phyloP scores from a whole-genome alignment of 306 rosid genomes.

The Chamaecrista fasciculata region DNA sequence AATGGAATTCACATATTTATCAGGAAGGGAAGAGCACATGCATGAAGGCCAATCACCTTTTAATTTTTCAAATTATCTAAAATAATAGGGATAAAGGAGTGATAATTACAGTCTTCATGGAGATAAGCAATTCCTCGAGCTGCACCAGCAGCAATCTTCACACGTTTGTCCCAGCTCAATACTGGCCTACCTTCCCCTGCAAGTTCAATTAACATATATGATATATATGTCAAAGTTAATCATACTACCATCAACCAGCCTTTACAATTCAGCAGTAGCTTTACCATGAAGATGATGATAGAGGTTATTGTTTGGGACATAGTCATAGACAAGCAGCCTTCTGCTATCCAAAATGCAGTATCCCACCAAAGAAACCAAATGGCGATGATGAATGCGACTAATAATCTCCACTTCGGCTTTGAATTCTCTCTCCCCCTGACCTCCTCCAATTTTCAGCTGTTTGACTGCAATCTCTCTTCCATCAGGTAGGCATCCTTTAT shows the following conservation, averaged over 20 bases:
- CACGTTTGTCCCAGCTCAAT: constrained; percentile 76
- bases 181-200: constrained; percentile 58
- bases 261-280: constrained; percentile 24
- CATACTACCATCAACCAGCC: constrained; percentile 21
- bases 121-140: constrained; percentile 96
- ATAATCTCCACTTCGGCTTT: constrained; percentile 88
- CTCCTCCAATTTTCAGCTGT: constrained; percentile 76
- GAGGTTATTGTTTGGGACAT: constrained; percentile 72
- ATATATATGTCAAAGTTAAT: constrained; percentile 24
- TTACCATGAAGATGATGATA: constrained; percentile 89
- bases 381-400: constrained; percentile 92
- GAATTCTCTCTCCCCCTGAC: constrained; percentile 92
- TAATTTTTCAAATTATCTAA: not conserved
- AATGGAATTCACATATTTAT: not conserved
- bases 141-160: constrained; percentile 85
- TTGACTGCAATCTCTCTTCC: constrained; percentile 90
- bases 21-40: constrained; percentile 15
- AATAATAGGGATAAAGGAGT: constrained; percentile 20
- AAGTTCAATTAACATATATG: constrained; percentile 28
- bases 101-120: constrained; percentile 86
- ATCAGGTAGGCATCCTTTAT: constrained; percentile 80
- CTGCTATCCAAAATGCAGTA: constrained; percentile 70
- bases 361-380: constrained; percentile 90
- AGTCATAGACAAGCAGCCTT: constrained; percentile 91
- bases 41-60: constrained; percentile 13